A percentile compares a stretch with the other conserved stretches of the same genome.
Evolutionary conservation across 2,329 filamentous ascomycete species (phyloP).

Genomic region (Penicillium corylophilum): DNA sequence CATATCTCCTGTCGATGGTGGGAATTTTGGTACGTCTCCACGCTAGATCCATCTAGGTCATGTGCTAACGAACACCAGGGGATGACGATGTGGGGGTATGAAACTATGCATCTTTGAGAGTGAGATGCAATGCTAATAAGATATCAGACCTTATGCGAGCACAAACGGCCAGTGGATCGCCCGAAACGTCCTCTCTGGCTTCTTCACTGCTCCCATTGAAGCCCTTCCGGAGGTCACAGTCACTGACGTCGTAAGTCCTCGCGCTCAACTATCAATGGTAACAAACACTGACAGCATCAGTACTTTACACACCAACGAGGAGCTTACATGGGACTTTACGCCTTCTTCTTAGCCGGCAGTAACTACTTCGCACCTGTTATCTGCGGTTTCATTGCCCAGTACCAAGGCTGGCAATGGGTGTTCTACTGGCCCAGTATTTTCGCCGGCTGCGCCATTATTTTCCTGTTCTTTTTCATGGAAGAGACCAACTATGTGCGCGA

Average conservation of each 20-base stretch:
- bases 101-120: background rate
- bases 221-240: constrained; percentile 43
- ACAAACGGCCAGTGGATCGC: constrained; percentile 43
- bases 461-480: constrained; percentile 57
- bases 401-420: constrained; percentile 50
- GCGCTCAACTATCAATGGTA: background rate
- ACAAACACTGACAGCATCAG: constrained; percentile 16
- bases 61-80: constrained; percentile 16
- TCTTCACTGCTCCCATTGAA: constrained; percentile 44
- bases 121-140: background rate
- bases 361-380: constrained; percentile 48
- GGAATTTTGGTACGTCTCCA: constrained; percentile 30
- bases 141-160: constrained; percentile 29
- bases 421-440: constrained; percentile 56
- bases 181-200: constrained; percentile 37
- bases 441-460: constrained; percentile 44
- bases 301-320: constrained; percentile 46
- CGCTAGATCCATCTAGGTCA: background rate
- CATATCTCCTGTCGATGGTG: constrained; percentile 34
- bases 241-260: constrained; percentile 40
- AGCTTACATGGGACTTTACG: constrained; percentile 42
- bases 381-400: constrained; percentile 48
- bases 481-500: constrained; percentile 53
- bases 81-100: constrained; percentile 36
- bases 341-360: constrained; percentile 42